Base-by-base conservation (phyloP, 139 green algal species). In the Monoraphidium neglectum region DNA sequence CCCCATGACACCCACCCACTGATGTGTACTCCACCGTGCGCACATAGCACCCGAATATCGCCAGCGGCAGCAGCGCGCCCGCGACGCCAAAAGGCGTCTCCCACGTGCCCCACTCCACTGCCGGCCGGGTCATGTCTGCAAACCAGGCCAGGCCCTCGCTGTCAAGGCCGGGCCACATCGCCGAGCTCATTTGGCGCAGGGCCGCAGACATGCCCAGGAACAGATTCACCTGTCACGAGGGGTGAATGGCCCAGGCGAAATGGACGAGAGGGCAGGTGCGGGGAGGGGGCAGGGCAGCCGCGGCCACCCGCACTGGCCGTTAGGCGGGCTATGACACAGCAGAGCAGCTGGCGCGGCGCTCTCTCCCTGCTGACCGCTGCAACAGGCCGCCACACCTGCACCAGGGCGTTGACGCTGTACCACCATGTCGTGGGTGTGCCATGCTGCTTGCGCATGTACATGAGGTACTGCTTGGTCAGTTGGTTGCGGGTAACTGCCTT, bases 121-220 rank as follows among this genome's bases (percentile, higher is more conserved):
- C 82, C 0, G 89, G 77, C 47, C 85, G 68, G 0, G 89, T 94
- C 36, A 97, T 84, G 86, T 97, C 89, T 4, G 70, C 57, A 75
- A 95, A 94, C 89, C 89, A 95, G 8, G 84, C 70, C 12, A 72
- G 4, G 24, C 92, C 92, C 53, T 91, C 89, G 16, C 23, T 67
- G 15, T 46, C 28, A 33, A 97, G 82, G 10, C 90, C 91, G 5
- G 87, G 83, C 91, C 91, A 95, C 32, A 59, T 23, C 0, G 28
- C 13, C 21, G 59, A 40, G 16, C 77, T 79, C 92, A 97, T 95
- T 16, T 81, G 75, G 4, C 92, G 81, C 35, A 94, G 70, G 1
- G 87, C 81, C 33, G 81, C 65, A 70, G 91, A 89, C 38, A 79
- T 78, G 1, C 76, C 68, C 8, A 95, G 32, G 56, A 97, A 95